Conservation (phyloP, 139 green algal genomes). For the Pleodorina starrii region DNA sequence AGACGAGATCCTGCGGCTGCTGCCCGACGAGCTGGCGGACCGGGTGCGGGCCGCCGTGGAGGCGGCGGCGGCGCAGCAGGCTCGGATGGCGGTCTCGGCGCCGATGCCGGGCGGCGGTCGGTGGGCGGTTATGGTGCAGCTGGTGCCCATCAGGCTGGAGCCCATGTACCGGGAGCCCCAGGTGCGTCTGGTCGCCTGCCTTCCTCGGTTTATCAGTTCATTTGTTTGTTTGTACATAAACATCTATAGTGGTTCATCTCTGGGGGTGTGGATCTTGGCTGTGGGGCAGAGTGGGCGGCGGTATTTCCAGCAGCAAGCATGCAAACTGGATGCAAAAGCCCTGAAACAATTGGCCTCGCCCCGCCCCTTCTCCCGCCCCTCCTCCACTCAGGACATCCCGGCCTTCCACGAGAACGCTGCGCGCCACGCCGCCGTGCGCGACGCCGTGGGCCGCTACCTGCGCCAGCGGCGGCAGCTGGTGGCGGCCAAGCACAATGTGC, state of each 20-base stretch:
- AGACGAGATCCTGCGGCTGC: constrained; percentile 44
- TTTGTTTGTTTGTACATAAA: too few species aligned
- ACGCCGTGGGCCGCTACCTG: constrained; percentile 34
- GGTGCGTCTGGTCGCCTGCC: too few species aligned
- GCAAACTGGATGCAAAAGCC: too few species aligned
- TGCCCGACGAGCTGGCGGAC: constrained; percentile 30
- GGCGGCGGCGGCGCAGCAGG: not conserved
- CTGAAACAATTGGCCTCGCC: too few species aligned
- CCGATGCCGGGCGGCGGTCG: constrained; percentile 7
- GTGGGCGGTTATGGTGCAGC: not conserved
- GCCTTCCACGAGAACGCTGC: not conserved
- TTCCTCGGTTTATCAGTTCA: too few species aligned
- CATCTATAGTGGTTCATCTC: too few species aligned
- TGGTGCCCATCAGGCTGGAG: not conserved
- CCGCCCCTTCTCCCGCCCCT: not conserved
- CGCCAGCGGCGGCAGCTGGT: constrained; percentile 21
- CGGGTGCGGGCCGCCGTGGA: not conserved
- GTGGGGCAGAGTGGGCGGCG: too few species aligned
- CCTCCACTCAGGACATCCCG: not conserved
- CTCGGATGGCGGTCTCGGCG: not conserved
- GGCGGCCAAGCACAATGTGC: constrained; percentile 44
- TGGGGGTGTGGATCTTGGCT: too few species aligned
- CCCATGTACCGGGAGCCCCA: constrained; percentile 47
- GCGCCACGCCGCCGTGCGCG: not conserved
- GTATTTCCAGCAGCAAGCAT: too few species aligned